phyloP scores from a whole-genome alignment of 345 rosid genomes.

The Pistacia vera region DNA sequence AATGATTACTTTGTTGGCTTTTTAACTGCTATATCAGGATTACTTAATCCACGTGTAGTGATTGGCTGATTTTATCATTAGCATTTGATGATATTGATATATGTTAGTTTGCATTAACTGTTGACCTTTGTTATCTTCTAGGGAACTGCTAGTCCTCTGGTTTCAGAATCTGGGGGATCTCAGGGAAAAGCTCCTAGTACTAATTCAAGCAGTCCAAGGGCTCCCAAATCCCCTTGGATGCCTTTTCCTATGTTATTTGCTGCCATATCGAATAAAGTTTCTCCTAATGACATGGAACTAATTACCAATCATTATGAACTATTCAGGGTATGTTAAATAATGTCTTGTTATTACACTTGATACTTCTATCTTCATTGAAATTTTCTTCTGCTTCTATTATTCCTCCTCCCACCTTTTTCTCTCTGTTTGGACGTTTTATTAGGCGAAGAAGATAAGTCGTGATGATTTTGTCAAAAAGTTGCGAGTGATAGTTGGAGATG shows the following conservation, averaged over 20 bases:
- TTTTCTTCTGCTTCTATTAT: background rate
- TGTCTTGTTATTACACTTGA: background rate
- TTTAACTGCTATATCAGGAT: background rate
- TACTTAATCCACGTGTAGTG: background rate
- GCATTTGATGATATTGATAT: background rate
- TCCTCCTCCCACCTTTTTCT: background rate
- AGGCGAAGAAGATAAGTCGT: conserved; percentile 67
- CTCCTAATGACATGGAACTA: conserved; percentile 57
- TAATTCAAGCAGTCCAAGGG: conserved; percentile 57
- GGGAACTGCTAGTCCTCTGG: conserved; percentile 30
- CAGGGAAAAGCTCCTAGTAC: conserved; percentile 57
- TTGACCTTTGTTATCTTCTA: conserved; percentile 21
- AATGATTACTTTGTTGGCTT: background rate
- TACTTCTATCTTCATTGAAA: background rate
- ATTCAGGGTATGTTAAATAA: conserved; percentile 59
- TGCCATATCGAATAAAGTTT: conserved; percentile 72
- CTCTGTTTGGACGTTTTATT: conserved; percentile 6
- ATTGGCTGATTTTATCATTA: background rate
- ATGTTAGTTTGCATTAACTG: background rate
- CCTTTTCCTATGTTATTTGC: conserved; percentile 86
- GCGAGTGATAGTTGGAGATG: conserved; percentile 74
- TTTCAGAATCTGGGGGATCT: conserved; percentile 44
- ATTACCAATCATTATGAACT: conserved; percentile 50
- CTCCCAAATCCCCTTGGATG: conserved; percentile 94
- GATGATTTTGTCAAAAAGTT: conserved; percentile 73